phyloP scores from a whole-genome alignment of 208 protist genomes.

The Wallacemonas sp. region DNA sequence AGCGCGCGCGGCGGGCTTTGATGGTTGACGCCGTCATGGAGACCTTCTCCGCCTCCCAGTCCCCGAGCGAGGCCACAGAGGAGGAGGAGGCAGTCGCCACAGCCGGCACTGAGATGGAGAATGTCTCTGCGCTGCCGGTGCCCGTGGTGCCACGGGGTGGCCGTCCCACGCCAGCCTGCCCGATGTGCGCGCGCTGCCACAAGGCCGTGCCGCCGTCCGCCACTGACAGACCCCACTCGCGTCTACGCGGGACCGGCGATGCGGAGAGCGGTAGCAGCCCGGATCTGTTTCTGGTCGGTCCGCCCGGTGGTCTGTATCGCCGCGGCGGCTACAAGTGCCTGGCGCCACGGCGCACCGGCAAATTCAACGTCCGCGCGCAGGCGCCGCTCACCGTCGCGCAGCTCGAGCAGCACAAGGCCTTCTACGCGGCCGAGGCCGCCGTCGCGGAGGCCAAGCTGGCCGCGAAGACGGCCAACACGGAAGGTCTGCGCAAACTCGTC shows the following conservation, averaged over 20 bases:
- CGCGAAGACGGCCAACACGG: slow-evolving; percentile 5
- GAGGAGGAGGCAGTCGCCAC: no score
- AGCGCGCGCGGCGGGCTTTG: slow-evolving; percentile 2
- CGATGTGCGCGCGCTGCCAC: slow-evolving; percentile 14
- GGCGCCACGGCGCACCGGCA: background rate
- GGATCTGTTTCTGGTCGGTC: background rate
- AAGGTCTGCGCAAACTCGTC: slow-evolving; percentile 26
- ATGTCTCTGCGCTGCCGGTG: no score
- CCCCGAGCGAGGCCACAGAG: background rate
- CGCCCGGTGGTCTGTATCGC: background rate
- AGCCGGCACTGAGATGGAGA: no score
- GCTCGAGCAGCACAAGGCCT: slow-evolving; percentile 7
- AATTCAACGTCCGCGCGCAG: slow-evolving; percentile 11
- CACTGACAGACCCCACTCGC: background rate
- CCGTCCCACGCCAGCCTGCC: no score
- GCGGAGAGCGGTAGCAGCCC: background rate
- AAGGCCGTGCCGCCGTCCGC: background rate
- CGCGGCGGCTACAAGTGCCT: background rate
- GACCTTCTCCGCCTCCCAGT: slow-evolving; percentile 3
- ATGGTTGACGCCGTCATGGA: slow-evolving; percentile 7
- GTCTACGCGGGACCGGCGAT: background rate
- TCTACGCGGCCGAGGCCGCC: slow-evolving; percentile 7
- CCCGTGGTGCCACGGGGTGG: no score
- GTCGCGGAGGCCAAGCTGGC: background rate
- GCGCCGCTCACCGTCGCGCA: slow-evolving; percentile 6